A percentile compares a stretch with the other conserved stretches of the same genome.
These are phyloP conservation scores for Penicillium cataractarum DNA, from an alignment of 495 filamentous ascomycete genomes.

Conservation along the genomic window DNA sequence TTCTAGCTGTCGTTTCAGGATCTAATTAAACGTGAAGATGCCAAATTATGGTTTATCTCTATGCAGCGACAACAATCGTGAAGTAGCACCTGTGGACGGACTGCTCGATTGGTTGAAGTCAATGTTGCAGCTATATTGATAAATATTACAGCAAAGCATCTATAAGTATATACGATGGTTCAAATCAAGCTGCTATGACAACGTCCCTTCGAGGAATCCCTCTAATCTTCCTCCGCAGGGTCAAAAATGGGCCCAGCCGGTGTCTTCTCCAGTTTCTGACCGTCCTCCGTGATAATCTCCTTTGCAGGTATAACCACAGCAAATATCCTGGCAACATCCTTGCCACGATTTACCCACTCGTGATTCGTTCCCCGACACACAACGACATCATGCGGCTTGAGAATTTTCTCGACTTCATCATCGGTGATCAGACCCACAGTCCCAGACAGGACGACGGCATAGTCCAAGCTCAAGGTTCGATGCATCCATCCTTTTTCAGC, in stretches of 20 bases:
- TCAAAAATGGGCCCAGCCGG: constrained; percentile 29
- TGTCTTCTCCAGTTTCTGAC: constrained; percentile 25
- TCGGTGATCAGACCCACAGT: constrained; percentile 29
- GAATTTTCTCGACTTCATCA: constrained; percentile 27
- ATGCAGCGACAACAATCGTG: neutral
- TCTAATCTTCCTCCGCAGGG: constrained; percentile 22
- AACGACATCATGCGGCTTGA: constrained; percentile 33
- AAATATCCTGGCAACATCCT: constrained; percentile 26
- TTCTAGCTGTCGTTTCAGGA: neutral
- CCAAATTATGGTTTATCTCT: neutral
- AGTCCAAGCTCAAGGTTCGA: constrained; percentile 33
- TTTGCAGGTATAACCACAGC: constrained; percentile 26
- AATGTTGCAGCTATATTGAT: too few relatives aligned
- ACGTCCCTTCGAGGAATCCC: neutral
- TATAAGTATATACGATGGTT: neutral
- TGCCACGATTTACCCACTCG: constrained; percentile 34
- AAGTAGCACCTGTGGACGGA: neutral
- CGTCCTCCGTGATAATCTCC: constrained; percentile 27
- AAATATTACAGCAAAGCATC: neutral
- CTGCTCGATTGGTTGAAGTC: too few relatives aligned
- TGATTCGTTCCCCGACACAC: constrained; percentile 32
- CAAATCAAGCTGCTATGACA: neutral
- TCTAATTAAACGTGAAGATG: too few relatives aligned
- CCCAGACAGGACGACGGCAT: constrained; percentile 26
- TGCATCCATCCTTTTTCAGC: constrained; percentile 32